Conservation (phyloP, 306 rosid species). For the Vigna hirtella region DNA sequence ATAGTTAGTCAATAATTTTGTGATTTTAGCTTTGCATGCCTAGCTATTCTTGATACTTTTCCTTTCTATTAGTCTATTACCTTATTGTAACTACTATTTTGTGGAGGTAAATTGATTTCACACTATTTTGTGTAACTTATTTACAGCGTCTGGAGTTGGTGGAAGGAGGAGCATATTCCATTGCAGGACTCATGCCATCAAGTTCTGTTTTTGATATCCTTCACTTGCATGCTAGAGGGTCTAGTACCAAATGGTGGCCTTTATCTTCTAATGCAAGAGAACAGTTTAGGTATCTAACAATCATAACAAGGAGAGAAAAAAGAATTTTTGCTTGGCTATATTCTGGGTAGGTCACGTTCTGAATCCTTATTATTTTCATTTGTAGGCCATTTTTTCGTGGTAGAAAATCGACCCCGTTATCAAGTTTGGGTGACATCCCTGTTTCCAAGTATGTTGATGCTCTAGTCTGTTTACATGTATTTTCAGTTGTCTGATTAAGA, state of each 20-base stretch:
- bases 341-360: conserved; percentile 34
- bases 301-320: background rate
- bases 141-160: conserved; percentile 75
- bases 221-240: conserved; percentile 73
- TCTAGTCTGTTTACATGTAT: conserved; percentile 11
- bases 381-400: conserved; percentile 69
- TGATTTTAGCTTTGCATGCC: conserved; percentile 5
- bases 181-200: conserved; percentile 75
- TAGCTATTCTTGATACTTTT: background rate
- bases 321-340: background rate
- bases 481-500: conserved; percentile 20
- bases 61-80: conserved; percentile 21
- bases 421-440: conserved; percentile 73
- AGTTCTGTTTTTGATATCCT: conserved; percentile 63
- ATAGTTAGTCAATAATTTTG: conserved; percentile 11
- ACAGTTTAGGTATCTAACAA: conserved; percentile 51
- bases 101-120: conserved; percentile 34
- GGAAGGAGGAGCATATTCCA: conserved; percentile 82
- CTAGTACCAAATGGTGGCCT: conserved; percentile 77
- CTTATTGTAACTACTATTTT: conserved; percentile 13
- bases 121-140: conserved; percentile 39
- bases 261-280: conserved; percentile 59
- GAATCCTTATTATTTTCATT: conserved; percentile 34
- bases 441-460: conserved; percentile 65
- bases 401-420: conserved; percentile 61